A percentile compares a stretch with the other conserved stretches of the same genome.
Evolutionary conservation across 208 protist genomes (phyloP).

Genomic region (Blastocrithidia nonstop): DNA sequence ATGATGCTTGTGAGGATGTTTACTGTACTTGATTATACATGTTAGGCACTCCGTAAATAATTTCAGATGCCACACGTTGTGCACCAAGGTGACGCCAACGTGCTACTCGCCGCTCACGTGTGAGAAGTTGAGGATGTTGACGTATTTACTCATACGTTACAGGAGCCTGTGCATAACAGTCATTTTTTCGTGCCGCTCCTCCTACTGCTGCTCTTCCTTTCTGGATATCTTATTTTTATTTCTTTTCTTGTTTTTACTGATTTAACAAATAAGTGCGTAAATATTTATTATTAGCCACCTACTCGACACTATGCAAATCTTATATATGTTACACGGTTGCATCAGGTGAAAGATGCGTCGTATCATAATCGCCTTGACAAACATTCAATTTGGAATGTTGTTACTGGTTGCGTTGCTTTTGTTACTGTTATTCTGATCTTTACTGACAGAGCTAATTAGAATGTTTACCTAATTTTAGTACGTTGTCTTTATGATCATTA

Average conservation of each 20-base stretch:
- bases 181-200: too few relatives aligned
- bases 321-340: conserved; percentile 1
- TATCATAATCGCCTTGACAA: too few relatives aligned
- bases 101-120: not conserved
- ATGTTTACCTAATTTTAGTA: too few relatives aligned
- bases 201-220: not conserved
- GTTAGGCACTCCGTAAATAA: not conserved
- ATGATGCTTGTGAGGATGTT: too few relatives aligned
- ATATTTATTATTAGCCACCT: not conserved
- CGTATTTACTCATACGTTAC: not conserved
- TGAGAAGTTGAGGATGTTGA: not conserved
- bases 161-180: not conserved
- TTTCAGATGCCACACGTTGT: not conserved
- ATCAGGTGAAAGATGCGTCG: not conserved
- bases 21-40: too few relatives aligned
- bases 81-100: not conserved
- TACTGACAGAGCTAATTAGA: too few relatives aligned
- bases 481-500: too few relatives aligned
- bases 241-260: not conserved
- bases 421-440: not conserved
- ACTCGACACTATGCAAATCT: not conserved
- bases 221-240: not conserved
- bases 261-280: too few relatives aligned
- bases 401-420: not conserved
- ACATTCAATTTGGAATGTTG: too few relatives aligned